phyloP scores from a whole-genome alignment of 1,284 basidiomycete genomes.

The Rhodotorula sp. region DNA sequence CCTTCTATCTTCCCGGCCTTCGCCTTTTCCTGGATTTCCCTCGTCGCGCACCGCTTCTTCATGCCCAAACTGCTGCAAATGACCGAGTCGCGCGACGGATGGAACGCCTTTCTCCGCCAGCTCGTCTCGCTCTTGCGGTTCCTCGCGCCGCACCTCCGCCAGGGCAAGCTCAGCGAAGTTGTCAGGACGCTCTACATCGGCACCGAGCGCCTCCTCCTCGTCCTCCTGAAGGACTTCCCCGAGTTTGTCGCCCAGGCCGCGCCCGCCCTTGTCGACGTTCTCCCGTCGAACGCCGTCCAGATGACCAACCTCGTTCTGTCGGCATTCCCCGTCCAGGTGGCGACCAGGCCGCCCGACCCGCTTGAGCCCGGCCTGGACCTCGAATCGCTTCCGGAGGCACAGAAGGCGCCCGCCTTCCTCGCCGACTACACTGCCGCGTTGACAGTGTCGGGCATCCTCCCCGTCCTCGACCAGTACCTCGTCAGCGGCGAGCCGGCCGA shows the following conservation, averaged over 20 bases:
- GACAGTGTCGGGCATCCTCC: conserved; percentile 66
- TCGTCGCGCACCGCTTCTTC: conserved; percentile 93
- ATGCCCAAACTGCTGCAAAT: conserved; percentile 90
- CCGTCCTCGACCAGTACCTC: conserved; percentile 77
- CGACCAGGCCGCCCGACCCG: conserved; percentile 75
- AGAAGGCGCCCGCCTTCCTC: conserved; percentile 80
- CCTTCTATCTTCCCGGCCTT: conserved; percentile 97
- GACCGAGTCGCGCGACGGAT: conserved; percentile 83
- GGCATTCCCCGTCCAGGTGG: conserved; percentile 61
- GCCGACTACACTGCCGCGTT: conserved; percentile 84
- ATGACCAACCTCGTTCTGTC: conserved; percentile 89
- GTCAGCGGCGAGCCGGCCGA: conserved; percentile 54
- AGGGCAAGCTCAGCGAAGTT: conserved; percentile 62
- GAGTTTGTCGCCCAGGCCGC: conserved; percentile 97
- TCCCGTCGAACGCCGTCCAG: conserved; percentile 91
- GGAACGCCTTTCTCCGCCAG: conserved; percentile 93
- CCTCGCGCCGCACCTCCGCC: conserved; percentile 85
- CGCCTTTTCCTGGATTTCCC: conserved; percentile 95
- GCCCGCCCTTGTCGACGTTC: conserved; percentile 88
- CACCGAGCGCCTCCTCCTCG: conserved; percentile 84
- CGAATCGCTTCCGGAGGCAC: conserved; percentile 76
- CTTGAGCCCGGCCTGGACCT: conserved; percentile 53
- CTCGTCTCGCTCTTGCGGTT: conserved; percentile 91
- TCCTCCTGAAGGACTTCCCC: conserved; percentile 97
- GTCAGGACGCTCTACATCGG: conserved; percentile 90